These are phyloP conservation scores for Chloris gayana DNA, from an alignment of 176 grass and related monocot genomes.

Conservation along the genomic window DNA sequence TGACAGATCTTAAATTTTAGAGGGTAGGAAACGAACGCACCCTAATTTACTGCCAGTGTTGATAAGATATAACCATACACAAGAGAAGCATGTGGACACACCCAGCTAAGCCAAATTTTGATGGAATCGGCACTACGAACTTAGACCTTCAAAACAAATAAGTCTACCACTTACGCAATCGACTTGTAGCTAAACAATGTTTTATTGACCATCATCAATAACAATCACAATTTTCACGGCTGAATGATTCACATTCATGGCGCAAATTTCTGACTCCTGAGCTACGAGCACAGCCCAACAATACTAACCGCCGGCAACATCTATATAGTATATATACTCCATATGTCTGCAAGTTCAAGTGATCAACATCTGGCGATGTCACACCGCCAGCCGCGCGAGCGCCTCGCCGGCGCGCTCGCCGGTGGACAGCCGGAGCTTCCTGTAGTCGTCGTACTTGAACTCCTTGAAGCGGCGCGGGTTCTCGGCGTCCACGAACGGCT, in stretches of 20 bases:
- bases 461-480: slow-evolving; percentile 59
- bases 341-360: too few species aligned
- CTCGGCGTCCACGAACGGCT: slow-evolving; percentile 46
- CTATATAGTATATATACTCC: not conserved
- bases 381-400: slow-evolving; percentile 47
- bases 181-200: not conserved
- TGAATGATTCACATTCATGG: not conserved
- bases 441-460: slow-evolving; percentile 64
- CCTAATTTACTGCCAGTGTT: too few species aligned
- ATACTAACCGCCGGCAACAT: too few species aligned
- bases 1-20: too few species aligned
- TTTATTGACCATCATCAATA: not conserved
- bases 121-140: too few species aligned
- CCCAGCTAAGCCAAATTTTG: too few species aligned
- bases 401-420: slow-evolving; percentile 67
- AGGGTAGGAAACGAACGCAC: too few species aligned
- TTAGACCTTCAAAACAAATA: too few species aligned
- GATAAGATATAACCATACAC: too few species aligned
- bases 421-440: slow-evolving; percentile 59
- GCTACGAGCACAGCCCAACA: not conserved
- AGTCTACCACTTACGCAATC: too few species aligned
- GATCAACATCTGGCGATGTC: not conserved
- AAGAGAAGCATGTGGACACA: too few species aligned
- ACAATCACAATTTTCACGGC: not conserved
- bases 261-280: not conserved